Conservation (phyloP, 208 protist genomes). For the Leptomonas pyrrhocoris region DNA sequence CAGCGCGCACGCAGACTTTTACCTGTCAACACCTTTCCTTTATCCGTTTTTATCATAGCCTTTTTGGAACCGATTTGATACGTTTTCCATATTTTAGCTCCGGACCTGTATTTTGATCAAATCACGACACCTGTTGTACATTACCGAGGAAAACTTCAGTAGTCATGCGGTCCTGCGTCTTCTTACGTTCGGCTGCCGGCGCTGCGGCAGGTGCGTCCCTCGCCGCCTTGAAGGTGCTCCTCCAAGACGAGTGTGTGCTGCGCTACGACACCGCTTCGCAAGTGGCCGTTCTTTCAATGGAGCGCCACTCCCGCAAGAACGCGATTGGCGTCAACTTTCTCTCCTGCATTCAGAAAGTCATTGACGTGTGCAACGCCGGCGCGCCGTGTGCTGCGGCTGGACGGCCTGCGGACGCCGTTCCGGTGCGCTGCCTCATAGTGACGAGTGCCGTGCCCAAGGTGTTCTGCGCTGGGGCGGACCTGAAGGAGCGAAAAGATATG, state of each 20-base stretch:
- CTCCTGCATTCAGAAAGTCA: constrained; percentile 40
- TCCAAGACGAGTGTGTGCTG: constrained; percentile 48
- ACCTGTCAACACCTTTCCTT: too few relatives aligned
- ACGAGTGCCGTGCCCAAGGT: constrained; percentile 66
- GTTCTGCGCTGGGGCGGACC: constrained; percentile 81
- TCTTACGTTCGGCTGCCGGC: constrained; percentile 17
- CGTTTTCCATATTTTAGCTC: too few relatives aligned
- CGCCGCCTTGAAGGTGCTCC: constrained; percentile 27
- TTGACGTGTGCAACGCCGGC: constrained; percentile 45
- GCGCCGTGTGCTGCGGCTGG: constrained; percentile 7
- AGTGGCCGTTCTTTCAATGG: constrained; percentile 53
- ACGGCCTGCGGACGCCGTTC: background rate
- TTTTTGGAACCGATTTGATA: too few relatives aligned
- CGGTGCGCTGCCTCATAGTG: constrained; percentile 66
- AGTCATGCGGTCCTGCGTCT: constrained; percentile 16
- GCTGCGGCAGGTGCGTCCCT: constrained; percentile 6
- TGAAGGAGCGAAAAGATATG: constrained; percentile 77
- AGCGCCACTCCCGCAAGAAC: constrained; percentile 61
- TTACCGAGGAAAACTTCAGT: too few relatives aligned
- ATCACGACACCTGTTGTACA: too few relatives aligned
- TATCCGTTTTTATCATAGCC: too few relatives aligned
- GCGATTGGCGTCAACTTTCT: constrained; percentile 58
- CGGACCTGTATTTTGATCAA: too few relatives aligned
- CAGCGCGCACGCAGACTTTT: too few relatives aligned
- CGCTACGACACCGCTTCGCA: constrained; percentile 29